A percentile compares a stretch with the other conserved stretches of the same genome.
These are phyloP conservation scores for Syzygium malaccense DNA, from an alignment of 441 rosid species.

Conservation along the genomic window DNA sequence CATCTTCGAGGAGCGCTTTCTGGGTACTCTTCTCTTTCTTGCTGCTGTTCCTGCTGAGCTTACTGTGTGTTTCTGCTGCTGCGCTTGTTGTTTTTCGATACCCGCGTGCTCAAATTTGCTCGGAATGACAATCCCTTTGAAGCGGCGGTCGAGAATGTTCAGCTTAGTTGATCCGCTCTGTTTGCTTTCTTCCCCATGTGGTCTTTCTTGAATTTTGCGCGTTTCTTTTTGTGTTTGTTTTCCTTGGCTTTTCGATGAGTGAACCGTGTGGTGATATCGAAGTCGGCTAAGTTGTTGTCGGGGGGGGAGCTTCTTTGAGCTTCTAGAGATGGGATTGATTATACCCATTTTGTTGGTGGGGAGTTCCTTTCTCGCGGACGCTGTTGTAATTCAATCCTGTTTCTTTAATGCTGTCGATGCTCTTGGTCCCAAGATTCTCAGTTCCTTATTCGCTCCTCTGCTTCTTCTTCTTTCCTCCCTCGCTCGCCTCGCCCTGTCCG, in stretches of 20 bases:
- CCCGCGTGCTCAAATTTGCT: neutral
- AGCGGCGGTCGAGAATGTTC: neutral
- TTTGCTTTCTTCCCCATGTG: neutral
- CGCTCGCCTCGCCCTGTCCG: constrained; percentile 29
- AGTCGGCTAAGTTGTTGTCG: neutral
- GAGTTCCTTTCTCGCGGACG: neutral
- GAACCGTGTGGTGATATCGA: neutral
- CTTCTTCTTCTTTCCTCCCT: constrained; percentile 16
- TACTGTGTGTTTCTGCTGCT: neutral
- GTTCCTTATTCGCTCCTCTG: neutral
- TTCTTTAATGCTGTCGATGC: neutral
- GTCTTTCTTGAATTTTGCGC: neutral
- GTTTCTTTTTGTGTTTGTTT: neutral
- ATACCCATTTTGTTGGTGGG: neutral
- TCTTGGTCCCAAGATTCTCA: neutral
- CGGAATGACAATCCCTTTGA: neutral
- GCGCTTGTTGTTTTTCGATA: neutral
- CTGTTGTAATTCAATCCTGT: neutral
- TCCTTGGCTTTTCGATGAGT: too few species aligned
- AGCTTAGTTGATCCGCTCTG: neutral
- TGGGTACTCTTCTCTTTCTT: constrained; percentile 28
- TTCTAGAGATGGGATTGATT: neutral
- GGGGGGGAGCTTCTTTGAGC: neutral
- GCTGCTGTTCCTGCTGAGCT: neutral
- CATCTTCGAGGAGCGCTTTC: constrained; percentile 67